Base-by-base conservation (phyloP, 306 rosid species). In the Medicago ruthenica region DNA sequence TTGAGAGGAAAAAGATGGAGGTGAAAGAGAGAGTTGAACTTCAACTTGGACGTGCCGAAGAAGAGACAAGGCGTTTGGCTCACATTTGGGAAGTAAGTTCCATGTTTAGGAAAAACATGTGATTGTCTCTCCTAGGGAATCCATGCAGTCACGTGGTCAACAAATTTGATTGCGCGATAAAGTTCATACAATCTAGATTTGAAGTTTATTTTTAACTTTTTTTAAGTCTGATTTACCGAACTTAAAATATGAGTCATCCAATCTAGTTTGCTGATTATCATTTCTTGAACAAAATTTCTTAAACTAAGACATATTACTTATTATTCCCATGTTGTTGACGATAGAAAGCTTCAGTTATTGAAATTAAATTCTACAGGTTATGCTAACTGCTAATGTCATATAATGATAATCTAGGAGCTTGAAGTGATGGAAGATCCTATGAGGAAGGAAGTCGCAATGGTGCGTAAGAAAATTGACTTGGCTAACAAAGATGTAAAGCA, bases 1-100 rank as follows among this genome's bases (percentile, higher is more conserved):
- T 92, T 37, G 97, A 94, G 88, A 95, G 88, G 87, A 92, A 58
- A 82, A 95, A 92, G 75, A 84, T 86, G 89, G 96, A 90, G 55
- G 96, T 95, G 22, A 95, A 73, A 69, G 96, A 95, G 86, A 95
- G 81, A 69, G 97, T 95, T 70, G 92, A 90, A 42, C 86, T 85
- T 58, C 97, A 90, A 41, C 85, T 95, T 50, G 89, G 92, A 22
- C 95, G 97, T 17, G 98, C 97, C 1, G 97, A 92, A 80, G 92
- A 90, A 82, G 97, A 90, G 84, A 83, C 97, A 0, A 87, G 79
- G 84, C 97, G 98, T 71, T 83, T 95, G 50, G 77, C 97, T 31
- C 89, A 83, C 61, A 92, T 92, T 81, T 95, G 96, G 97, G 97
- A 92, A 76, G 98, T 95, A 86, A 79, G 94, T 78, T 70, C 18